Percentiles rank a stretch among this genome's conserved stretches.
These are phyloP conservation scores for Domatiomyces globalis DNA, from an alignment of 2,329 filamentous ascomycete genomes.

Conservation along the genomic window DNA sequence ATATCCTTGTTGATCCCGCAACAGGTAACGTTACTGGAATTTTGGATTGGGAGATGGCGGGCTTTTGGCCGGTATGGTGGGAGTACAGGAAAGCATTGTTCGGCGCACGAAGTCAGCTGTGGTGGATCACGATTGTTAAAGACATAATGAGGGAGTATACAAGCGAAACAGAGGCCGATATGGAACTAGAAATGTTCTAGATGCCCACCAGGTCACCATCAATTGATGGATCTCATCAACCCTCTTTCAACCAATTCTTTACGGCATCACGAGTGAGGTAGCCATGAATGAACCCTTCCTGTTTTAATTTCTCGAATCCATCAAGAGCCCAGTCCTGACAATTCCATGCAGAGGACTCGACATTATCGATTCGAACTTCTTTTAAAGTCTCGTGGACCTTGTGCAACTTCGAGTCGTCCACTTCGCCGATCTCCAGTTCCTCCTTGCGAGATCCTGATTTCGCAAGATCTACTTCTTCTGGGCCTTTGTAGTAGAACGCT, in stretches of 20 bases:
- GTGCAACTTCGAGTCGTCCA: too few relatives aligned
- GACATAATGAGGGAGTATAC: not conserved
- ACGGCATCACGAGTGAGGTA: too few relatives aligned
- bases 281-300: too few relatives aligned
- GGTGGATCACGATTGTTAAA: not conserved
- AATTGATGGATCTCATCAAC: too few relatives aligned
- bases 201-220: too few relatives aligned
- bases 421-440: too few relatives aligned
- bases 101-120: not conserved
- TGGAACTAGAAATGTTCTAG: not conserved
- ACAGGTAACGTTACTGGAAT: conserved; percentile 25
- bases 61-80: conserved; percentile 24
- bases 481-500: not conserved
- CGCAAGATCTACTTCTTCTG: not conserved
- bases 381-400: too few relatives aligned
- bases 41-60: conserved; percentile 29
- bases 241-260: too few relatives aligned
- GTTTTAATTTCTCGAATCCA: too few relatives aligned
- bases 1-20: conserved; percentile 21
- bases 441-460: not conserved
- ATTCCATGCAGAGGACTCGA: too few relatives aligned
- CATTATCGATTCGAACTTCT: not conserved
- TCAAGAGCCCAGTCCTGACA: too few relatives aligned
- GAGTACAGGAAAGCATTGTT: conserved; percentile 5
- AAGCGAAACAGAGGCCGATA: not conserved